A percentile compares a stretch with the other conserved stretches of the same genome.
Conservation (phyloP, 2,329 filamentous ascomycete species). For the Aspergillus viridinutans region DNA sequence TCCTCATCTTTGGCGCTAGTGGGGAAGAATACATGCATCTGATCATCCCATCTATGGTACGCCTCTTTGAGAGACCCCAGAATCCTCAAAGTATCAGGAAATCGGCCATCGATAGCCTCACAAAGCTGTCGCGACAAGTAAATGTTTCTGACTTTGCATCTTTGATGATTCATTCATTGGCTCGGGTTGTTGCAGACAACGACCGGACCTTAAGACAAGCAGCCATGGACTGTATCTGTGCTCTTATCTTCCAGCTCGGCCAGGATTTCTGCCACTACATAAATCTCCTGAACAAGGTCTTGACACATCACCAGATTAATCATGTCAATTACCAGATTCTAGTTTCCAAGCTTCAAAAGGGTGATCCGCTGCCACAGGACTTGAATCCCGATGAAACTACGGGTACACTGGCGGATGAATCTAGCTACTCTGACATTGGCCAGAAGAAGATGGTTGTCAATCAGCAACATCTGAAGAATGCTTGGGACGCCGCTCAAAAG, state of each 20-base stretch:
- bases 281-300: constrained; percentile 82
- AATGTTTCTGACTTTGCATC: constrained; percentile 97
- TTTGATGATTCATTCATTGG: constrained; percentile 91
- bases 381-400: constrained; percentile 82
- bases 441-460: constrained; percentile 97
- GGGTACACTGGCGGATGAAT: constrained; percentile 71
- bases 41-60: constrained; percentile 92
- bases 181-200: constrained; percentile 69
- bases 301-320: constrained; percentile 74
- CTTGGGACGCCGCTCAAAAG: constrained; percentile 95
- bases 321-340: constrained; percentile 91
- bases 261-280: constrained; percentile 95
- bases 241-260: constrained; percentile 91
- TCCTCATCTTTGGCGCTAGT: constrained; percentile 91
- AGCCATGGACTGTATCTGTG: constrained; percentile 89
- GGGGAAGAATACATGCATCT: constrained; percentile 99
- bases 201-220: constrained; percentile 72
- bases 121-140: constrained; percentile 89
- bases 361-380: constrained; percentile 91
- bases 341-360: constrained; percentile 88
- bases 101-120: constrained; percentile 88
- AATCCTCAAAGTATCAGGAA: constrained; percentile 77
- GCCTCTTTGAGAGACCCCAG: constrained; percentile 84
- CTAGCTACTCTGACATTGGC: constrained; percentile 74
- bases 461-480: constrained; percentile 91